phyloP scores from a whole-genome alignment of 176 grass and related monocot genomes.

The Carex myosuroides region DNA sequence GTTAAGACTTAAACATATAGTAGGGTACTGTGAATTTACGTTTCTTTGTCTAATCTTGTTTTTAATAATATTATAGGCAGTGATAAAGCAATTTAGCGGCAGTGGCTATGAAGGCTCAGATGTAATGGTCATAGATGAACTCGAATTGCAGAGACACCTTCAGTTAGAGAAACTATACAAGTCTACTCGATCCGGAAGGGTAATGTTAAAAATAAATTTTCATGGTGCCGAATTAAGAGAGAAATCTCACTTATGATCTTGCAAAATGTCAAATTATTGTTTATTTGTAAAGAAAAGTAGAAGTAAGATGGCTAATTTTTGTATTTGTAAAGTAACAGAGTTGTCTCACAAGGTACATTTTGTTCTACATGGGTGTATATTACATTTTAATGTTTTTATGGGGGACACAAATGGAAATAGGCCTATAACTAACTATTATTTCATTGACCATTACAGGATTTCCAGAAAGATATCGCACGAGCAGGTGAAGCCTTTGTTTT shows the following conservation, averaged over 20 bases:
- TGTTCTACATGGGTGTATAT: neutral
- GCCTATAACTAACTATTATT: neutral
- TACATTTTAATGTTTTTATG: neutral
- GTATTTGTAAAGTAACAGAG: neutral
- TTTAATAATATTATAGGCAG: conserved; percentile 46
- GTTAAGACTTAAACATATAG: neutral
- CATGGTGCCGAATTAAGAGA: neutral
- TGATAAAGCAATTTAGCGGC: conserved; percentile 91
- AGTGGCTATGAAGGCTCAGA: conserved; percentile 85
- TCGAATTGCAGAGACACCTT: conserved; percentile 90
- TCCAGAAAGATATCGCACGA: conserved; percentile 88
- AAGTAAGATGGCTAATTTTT: neutral
- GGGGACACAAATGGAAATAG: neutral
- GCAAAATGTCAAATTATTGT: neutral
- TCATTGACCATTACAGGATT: conserved; percentile 47
- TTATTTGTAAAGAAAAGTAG: neutral
- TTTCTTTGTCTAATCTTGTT: neutral
- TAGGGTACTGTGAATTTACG: neutral
- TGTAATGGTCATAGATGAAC: conserved; percentile 81
- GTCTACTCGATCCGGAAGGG: conserved; percentile 92
- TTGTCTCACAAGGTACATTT: neutral
- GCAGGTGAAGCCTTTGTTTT: conserved; percentile 65
- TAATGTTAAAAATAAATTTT: conserved; percentile 30
- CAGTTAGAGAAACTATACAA: conserved; percentile 85
- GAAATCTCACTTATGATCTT: neutral